These are phyloP conservation scores for Davidsoniella virescens DNA, from an alignment of 2,329 filamentous ascomycete species.

Conservation along the genomic window DNA sequence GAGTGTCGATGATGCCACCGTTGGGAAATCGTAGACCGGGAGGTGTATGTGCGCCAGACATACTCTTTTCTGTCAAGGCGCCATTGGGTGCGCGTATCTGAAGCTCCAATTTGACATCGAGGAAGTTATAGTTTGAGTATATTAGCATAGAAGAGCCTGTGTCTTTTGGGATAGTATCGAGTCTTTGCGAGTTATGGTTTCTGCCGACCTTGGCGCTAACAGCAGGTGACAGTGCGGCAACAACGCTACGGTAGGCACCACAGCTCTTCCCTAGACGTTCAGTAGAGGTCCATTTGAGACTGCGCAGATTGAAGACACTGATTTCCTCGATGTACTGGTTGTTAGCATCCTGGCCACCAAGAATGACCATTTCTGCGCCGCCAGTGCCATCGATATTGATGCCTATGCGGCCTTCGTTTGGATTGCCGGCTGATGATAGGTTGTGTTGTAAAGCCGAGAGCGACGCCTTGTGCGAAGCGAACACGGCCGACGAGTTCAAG, in stretches of 20 bases:
- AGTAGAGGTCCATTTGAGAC: constrained; percentile 88
- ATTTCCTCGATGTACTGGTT: constrained; percentile 99
- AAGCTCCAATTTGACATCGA: constrained; percentile 90
- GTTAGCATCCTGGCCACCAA: constrained; percentile 89
- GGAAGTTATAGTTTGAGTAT: constrained; percentile 97
- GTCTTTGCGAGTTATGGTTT: constrained; percentile 24
- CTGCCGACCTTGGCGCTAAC: constrained; percentile 51
- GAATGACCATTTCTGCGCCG: constrained; percentile 91
- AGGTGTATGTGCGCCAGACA: constrained; percentile 74
- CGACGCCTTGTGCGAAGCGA: constrained; percentile 70
- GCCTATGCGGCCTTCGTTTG: constrained; percentile 76
- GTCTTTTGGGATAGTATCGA: constrained; percentile 26
- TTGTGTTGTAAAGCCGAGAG: constrained; percentile 83
- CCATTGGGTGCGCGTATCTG: constrained; percentile 79
- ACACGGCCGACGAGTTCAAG: constrained; percentile 71
- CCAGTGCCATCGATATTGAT: constrained; percentile 80
- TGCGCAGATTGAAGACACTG: constrained; percentile 91
- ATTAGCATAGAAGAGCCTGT: constrained; percentile 69
- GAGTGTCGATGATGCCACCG: constrained; percentile 83
- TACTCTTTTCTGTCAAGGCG: constrained; percentile 67
- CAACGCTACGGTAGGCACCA: constrained; percentile 89
- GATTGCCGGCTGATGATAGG: constrained; percentile 53
- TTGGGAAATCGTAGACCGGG: constrained; percentile 91
- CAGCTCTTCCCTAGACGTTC: constrained; percentile 79
- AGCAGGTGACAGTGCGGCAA: constrained; percentile 60